phyloP scores from a whole-genome alignment of 106 monocot species.

The Platanthera guangdongensis region DNA sequence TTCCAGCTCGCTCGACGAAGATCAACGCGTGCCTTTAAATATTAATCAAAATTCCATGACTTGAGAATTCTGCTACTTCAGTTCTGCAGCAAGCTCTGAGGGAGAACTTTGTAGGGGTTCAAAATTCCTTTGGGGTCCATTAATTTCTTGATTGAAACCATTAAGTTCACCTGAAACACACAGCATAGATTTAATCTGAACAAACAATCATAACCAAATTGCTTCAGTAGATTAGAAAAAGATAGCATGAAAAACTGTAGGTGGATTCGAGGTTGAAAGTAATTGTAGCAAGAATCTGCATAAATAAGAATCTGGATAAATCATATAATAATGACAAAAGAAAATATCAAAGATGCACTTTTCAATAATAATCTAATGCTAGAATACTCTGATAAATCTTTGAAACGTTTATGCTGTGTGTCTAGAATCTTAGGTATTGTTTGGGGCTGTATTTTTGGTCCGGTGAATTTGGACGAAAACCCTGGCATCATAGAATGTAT shows the following conservation, averaged over 20 bases:
- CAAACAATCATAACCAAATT: background rate
- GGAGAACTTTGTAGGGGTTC: conserved; percentile 94
- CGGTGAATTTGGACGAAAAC: background rate
- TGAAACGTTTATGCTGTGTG: background rate
- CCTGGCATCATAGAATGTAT: background rate
- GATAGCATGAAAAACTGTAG: background rate
- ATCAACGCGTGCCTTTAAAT: too few species aligned
- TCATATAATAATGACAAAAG: background rate
- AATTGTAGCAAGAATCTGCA: background rate
- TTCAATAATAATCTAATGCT: background rate
- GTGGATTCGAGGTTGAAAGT: too few species aligned
- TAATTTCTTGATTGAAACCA: conserved; percentile 78
- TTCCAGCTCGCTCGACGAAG: too few species aligned
- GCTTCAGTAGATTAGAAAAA: background rate
- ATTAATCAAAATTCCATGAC: background rate
- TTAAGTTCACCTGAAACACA: conserved; percentile 56
- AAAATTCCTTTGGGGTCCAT: conserved; percentile 83
- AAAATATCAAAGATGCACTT: background rate
- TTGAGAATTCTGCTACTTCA: conserved; percentile 5
- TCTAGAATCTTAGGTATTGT: too few species aligned
- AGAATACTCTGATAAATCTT: background rate
- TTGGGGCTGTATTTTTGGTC: background rate
- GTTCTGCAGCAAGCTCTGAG: conserved; percentile 32
- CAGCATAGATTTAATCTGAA: background rate
- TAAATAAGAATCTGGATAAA: background rate